Base-by-base conservation (phyloP, 2,329 filamentous ascomycete species). In the Thelonectria discophora region DNA sequence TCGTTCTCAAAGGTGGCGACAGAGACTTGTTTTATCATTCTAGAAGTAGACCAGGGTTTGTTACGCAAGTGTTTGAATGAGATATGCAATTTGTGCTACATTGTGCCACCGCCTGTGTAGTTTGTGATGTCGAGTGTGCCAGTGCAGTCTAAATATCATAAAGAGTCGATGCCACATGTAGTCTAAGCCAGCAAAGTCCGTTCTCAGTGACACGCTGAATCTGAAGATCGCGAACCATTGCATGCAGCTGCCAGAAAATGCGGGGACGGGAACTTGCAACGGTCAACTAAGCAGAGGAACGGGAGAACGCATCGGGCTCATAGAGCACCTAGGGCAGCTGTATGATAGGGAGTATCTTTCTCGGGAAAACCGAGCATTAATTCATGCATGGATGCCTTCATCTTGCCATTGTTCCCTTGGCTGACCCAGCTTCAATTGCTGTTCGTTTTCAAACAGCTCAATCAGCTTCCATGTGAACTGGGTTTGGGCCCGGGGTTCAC, bases 31-130 rank as follows among this genome's bases (percentile, higher is more conserved):
- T 64, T 64, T 45, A 62, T 71, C 59, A 59, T 68, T 69, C 60
- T 70, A 66, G 65, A 70, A 63, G 66, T 71, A 70, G 68, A 67
- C 61, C 58, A 39, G 52, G 55, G 57, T 60, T 59, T 60, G 49
- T 53, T 40, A 27, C 42, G 42, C 46, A 48, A 42, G 39, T 57
- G 53, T 34, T 50, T 50, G 57, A 50, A 50, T 50, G 45, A 30
- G 27, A 17, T 15, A 49, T 18, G 34, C 51, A 37, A 48, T n/a
- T 65, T 47, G 27, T 48, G 40, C 54, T 5, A 17, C 37, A 13
- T 24, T 48, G 47, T 39, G 11, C 13, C 18, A 37, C 30, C 27
- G n/a, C 32, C 24, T 24, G 30, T 32, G 24, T 13, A 2, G 34
- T 34, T 10, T 21, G 21, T 27, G 12, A 27, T 32, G 21, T 12